These are phyloP conservation scores for Paecilomyces niveus DNA, from an alignment of 2,329 filamentous ascomycete genomes.

Conservation along the genomic window DNA sequence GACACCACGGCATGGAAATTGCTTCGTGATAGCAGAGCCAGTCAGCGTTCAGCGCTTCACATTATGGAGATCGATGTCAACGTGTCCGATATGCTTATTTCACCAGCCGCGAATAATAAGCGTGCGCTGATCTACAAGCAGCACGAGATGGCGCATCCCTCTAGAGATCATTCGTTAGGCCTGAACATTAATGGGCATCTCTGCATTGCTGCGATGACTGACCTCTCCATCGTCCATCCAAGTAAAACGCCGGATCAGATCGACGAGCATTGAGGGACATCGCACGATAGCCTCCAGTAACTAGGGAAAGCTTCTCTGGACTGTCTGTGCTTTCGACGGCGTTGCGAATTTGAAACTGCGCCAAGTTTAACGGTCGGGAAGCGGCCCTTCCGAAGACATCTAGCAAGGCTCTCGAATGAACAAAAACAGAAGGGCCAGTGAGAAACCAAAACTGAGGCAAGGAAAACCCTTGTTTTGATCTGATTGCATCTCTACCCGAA, in stretches of 20 bases:
- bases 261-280: background rate
- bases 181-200: background rate
- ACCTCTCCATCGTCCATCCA: background rate
- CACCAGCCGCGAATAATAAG: slow-evolving; percentile 13
- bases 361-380: background rate
- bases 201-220: background rate
- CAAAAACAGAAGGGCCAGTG: background rate
- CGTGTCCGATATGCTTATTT: slow-evolving; percentile 16
- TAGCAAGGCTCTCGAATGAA: background rate
- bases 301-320: background rate
- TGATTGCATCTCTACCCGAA: background rate
- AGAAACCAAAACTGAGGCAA: background rate
- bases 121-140: slow-evolving; percentile 1
- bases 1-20: background rate
- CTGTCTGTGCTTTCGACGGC: background rate
- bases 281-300: background rate
- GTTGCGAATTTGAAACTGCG: background rate
- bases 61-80: background rate
- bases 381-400: background rate
- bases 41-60: background rate
- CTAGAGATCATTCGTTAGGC: background rate
- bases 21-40: background rate
- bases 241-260: background rate
- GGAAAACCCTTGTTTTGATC: background rate
- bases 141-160: background rate